Evolutionary conservation across 2,329 filamentous ascomycete genomes (phyloP).

Genomic region (Apiospora hydei): DNA sequence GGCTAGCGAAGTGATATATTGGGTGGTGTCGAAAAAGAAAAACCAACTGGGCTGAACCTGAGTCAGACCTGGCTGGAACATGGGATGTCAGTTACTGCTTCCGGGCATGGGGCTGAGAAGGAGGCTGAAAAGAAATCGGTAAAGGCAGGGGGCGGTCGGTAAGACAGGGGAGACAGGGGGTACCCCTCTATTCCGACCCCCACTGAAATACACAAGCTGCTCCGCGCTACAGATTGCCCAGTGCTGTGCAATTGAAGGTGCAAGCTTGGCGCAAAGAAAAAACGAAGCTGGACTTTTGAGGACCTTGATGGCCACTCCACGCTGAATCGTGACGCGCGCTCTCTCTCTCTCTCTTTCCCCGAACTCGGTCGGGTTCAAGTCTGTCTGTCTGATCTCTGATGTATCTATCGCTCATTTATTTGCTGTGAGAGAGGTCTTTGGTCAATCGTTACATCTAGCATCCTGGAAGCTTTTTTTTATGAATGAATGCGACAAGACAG

Average conservation of each 20-base stretch:
- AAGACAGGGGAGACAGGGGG: background rate
- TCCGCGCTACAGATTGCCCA: background rate
- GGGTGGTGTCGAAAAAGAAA: background rate
- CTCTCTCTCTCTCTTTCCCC: background rate
- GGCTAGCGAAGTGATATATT: background rate
- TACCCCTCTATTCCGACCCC: background rate
- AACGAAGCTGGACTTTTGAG: background rate
- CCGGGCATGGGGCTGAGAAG: slow-evolving; percentile 7
- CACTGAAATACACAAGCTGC: background rate
- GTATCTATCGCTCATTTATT: background rate
- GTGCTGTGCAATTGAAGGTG: background rate
- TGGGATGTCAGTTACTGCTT: slow-evolving; percentile 10
- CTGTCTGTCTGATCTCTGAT: background rate
- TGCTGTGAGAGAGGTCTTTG: background rate
- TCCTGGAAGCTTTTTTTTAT: background rate
- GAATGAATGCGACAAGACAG: background rate
- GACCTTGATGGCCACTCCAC: no score
- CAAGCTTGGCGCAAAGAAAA: background rate
- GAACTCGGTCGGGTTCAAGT: background rate
- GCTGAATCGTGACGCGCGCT: slow-evolving; percentile 1
- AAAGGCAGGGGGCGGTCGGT: background rate
- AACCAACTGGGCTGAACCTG: background rate
- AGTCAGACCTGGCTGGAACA: slow-evolving; percentile 1
- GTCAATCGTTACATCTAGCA: background rate
- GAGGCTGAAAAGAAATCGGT: slow-evolving; percentile 11